Conservation (phyloP, 169 alveolate species). For the Plasmodium adleri region DNA sequence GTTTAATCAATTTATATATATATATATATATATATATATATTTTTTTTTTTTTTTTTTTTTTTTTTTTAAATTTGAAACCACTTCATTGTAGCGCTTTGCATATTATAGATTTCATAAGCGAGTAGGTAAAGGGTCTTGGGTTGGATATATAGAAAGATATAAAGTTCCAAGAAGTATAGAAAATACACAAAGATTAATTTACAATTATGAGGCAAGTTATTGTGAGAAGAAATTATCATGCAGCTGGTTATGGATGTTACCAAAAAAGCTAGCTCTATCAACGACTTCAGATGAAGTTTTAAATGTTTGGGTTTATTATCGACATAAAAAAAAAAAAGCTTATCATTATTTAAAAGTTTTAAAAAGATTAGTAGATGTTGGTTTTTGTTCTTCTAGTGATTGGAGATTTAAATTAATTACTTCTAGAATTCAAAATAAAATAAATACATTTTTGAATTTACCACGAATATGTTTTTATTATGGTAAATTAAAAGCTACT, state of each 20-base stretch:
- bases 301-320: slow-evolving; percentile 86
- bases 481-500: slow-evolving; percentile 84
- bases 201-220: slow-evolving; percentile 84
- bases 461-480: slow-evolving; percentile 85
- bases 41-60: not conserved
- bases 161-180: slow-evolving; percentile 84
- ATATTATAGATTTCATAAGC: slow-evolving; percentile 88
- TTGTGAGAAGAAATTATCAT: slow-evolving; percentile 83
- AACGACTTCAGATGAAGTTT: slow-evolving; percentile 85
- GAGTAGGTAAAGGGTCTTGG: slow-evolving; percentile 89
- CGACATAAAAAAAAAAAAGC: slow-evolving; percentile 84
- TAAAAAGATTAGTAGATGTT: slow-evolving; percentile 85
- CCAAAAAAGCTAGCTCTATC: slow-evolving; percentile 87
- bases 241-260: slow-evolving; percentile 84
- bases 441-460: slow-evolving; percentile 82
- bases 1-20: slow-evolving; percentile 3
- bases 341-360: slow-evolving; percentile 83
- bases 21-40: not conserved
- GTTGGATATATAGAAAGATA: slow-evolving; percentile 86
- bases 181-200: slow-evolving; percentile 84
- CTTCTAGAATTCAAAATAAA: slow-evolving; percentile 77
- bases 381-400: slow-evolving; percentile 86
- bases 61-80: not conserved
- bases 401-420: slow-evolving; percentile 85
- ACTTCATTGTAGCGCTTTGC: slow-evolving; percentile 76